A percentile compares a stretch with the other conserved stretches of the same genome.
Evolutionary conservation across 768 basidiomycete genomes (phyloP).

Genomic region (Gloeostereum incarnatum): DNA sequence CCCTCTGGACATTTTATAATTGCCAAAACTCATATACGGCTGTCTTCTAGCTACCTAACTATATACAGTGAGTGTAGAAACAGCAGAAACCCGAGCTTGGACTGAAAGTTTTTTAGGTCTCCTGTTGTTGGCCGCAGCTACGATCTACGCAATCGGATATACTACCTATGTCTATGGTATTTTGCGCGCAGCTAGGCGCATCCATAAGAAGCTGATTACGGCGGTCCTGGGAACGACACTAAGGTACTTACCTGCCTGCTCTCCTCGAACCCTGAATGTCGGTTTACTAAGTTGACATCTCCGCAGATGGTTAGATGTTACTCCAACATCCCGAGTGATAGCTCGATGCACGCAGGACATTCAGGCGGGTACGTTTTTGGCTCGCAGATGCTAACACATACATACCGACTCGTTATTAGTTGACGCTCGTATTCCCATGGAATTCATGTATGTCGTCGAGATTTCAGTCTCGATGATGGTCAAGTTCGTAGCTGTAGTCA

Average conservation of each 20-base stretch:
- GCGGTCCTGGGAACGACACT: conserved; percentile 53
- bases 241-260: conserved; percentile 24
- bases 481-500: conserved; percentile 32
- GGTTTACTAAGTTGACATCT: background rate
- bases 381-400: conserved; percentile 27
- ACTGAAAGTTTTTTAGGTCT: conserved; percentile 10
- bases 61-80: conserved; percentile 19
- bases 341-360: conserved; percentile 64
- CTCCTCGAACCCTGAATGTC: background rate
- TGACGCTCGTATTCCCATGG: conserved; percentile 16
- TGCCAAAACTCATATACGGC: conserved; percentile 22
- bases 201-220: conserved; percentile 42
- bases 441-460: conserved; percentile 18
- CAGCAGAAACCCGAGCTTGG: background rate
- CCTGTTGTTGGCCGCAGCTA: conserved; percentile 20
- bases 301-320: conserved; percentile 38
- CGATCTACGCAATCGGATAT: conserved; percentile 22
- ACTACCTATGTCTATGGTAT: conserved; percentile 36
- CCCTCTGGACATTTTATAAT: conserved; percentile 14
- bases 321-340: conserved; percentile 45
- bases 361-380: conserved; percentile 19
- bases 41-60: conserved; percentile 37
- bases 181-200: conserved; percentile 41
- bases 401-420: conserved; percentile 26
- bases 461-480: conserved; percentile 25